Evolutionary conservation across 2,329 filamentous ascomycete genomes (phyloP), one percentile per base, ranked within the genome.

Genomic region (Huntiella moniliformis): DNA sequence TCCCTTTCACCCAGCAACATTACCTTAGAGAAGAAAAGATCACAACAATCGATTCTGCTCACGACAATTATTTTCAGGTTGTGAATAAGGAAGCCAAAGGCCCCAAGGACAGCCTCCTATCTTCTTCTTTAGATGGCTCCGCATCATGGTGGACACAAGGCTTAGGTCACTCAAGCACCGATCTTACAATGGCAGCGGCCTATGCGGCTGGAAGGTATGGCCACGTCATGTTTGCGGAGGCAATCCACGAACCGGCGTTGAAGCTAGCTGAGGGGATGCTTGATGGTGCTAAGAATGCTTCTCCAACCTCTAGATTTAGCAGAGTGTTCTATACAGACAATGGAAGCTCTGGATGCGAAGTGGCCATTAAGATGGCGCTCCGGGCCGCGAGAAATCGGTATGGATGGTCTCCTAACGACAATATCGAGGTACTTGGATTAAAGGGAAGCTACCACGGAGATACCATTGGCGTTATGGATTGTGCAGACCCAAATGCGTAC

Each of bases 131-230:
- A 46, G 85, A 92, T 53, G 84, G 79, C 2, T 91, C 83, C 0
- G 83, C 83, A 1, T 88, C 82, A 0, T 92, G 85, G 84, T 92
- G 85, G 84, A 92, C 84, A 0, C 85, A 92, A 60, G 84, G 84
- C 2, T 68, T 92, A 0, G 84, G 85, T 1, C 85, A 92, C 52
- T 80, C 77, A 4, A 86, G 83, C 53, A 73, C 82, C 0, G 63
- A 68, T 0, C 65, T 92, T 1, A 73, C 82, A 0, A 69, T 91
- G 1, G 76, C 81, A 0, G 82, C 83, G 2, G 81, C 84, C 0
- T 79, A 91, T 55, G 83, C 85, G 0, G 82, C 84, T 1, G 83
- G 84, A 5, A 71, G 83, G 22, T 92, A 91, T 55, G 84, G 84
- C 0, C 84, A 92, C 59, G 81, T 91, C 53, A 91, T 92, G 80